These are phyloP conservation scores for Symbiodinium pilosum DNA, from an alignment of 73 alveolate species.

Conservation along the genomic window DNA sequence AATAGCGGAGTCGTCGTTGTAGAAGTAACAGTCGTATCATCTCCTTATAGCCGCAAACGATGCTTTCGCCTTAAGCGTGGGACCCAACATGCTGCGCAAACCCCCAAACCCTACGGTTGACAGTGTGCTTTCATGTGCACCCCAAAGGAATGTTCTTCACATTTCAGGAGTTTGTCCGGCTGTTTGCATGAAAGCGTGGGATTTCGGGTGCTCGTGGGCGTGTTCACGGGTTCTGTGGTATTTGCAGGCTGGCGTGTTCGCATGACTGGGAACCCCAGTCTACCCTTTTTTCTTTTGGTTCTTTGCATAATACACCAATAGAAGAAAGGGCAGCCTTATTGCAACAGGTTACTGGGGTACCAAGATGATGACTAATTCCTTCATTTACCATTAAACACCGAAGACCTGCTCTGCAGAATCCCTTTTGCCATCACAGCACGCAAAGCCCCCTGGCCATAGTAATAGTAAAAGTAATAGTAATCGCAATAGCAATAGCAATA, in stretches of 20 bases:
- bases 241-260: background rate
- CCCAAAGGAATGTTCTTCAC: background rate
- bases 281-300: no score
- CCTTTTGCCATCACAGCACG: constrained; percentile 1
- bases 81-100: background rate
- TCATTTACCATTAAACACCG: background rate
- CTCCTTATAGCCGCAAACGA: background rate
- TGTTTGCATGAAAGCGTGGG: background rate
- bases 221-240: background rate
- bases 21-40: background rate
- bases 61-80: background rate
- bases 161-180: background rate
- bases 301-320: no score
- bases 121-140: background rate
- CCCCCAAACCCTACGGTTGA: no score
- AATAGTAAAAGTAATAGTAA: no score
- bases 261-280: background rate
- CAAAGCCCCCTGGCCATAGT: no score
- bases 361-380: background rate
- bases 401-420: background rate
- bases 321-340: no score
- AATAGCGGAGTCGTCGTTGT: background rate
- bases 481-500: no score
- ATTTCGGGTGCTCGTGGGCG: background rate
- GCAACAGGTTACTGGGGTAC: no score